Evolutionary conservation across 116 monocot genomes (phyloP).

Genomic region (Dioscorea cayenensis): DNA sequence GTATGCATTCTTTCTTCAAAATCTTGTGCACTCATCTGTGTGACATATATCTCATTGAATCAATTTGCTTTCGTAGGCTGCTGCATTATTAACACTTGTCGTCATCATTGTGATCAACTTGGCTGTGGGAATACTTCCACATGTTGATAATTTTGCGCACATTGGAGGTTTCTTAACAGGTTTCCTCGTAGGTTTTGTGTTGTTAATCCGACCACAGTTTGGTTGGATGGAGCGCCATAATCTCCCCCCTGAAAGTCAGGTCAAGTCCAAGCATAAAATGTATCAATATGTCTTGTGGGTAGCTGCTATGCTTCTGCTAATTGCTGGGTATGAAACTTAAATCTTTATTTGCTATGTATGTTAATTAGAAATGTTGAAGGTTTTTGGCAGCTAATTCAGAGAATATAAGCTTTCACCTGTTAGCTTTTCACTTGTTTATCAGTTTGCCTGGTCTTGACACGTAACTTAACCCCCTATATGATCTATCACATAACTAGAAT

Average conservation of each 20-base stretch:
- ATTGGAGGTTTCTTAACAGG: constrained; percentile 86
- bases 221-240: constrained; percentile 49
- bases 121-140: constrained; percentile 79
- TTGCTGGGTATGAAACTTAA: constrained; percentile 49
- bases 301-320: constrained; percentile 32
- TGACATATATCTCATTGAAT: not conserved
- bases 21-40: not conserved
- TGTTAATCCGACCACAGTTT: constrained; percentile 69
- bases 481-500: too few species aligned
- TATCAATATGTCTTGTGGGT: constrained; percentile 46
- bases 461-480: too few species aligned
- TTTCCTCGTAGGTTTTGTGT: constrained; percentile 66
- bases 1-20: constrained; percentile 11
- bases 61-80: constrained; percentile 37
- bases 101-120: constrained; percentile 65
- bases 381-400: not conserved
- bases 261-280: constrained; percentile 41
- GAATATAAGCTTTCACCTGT: not conserved
- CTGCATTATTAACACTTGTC: constrained; percentile 55
- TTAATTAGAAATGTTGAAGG: not conserved
- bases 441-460: not conserved
- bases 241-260: constrained; percentile 29
- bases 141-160: constrained; percentile 88
- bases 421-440: not conserved
- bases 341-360: not conserved